phyloP scores from a whole-genome alignment of 495 filamentous ascomycete genomes.

The Pyronema domesticum region DNA sequence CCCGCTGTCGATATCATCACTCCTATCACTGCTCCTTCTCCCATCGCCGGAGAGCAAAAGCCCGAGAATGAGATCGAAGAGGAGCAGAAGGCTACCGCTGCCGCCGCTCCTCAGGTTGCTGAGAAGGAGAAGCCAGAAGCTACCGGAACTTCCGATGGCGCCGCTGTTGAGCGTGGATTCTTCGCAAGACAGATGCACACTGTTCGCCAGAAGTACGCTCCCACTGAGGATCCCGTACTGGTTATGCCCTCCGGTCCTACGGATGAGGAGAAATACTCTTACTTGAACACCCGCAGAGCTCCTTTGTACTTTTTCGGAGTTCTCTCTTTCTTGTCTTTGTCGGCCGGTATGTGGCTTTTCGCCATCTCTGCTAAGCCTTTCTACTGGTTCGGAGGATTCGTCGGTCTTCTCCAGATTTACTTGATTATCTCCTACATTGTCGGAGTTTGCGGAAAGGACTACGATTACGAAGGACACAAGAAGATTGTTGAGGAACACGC shows the following conservation, averaged over 20 bases:
- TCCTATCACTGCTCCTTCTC: neutral
- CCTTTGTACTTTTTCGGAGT: constrained; percentile 13
- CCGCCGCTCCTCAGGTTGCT: neutral
- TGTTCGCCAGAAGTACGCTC: neutral
- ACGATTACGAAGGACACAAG: constrained; percentile 16
- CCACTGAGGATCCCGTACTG: constrained; percentile 9
- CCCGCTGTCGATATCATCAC: neutral
- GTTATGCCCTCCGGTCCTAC: constrained; percentile 16
- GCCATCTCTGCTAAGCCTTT: constrained; percentile 6
- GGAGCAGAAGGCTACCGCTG: neutral
- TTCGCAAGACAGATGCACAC: neutral
- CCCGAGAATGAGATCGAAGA: neutral
- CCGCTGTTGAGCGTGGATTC: neutral
- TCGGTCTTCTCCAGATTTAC: constrained; percentile 17
- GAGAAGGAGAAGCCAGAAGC: neutral
- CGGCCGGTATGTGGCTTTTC: constrained; percentile 22
- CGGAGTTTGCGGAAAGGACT: constrained; percentile 16
- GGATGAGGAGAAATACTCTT: constrained; percentile 22
- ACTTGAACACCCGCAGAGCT: constrained; percentile 18
- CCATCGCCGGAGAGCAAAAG: neutral
- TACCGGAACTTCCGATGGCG: neutral
- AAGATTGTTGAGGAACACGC: constrained; percentile 9
- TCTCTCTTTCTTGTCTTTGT: constrained; percentile 19
- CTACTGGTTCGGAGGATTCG: constrained; percentile 18
- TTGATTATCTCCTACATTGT: constrained; percentile 20